phyloP scores from a whole-genome alignment of 352 stramenopile species.

The Peronosclerospora sorghi region DNA sequence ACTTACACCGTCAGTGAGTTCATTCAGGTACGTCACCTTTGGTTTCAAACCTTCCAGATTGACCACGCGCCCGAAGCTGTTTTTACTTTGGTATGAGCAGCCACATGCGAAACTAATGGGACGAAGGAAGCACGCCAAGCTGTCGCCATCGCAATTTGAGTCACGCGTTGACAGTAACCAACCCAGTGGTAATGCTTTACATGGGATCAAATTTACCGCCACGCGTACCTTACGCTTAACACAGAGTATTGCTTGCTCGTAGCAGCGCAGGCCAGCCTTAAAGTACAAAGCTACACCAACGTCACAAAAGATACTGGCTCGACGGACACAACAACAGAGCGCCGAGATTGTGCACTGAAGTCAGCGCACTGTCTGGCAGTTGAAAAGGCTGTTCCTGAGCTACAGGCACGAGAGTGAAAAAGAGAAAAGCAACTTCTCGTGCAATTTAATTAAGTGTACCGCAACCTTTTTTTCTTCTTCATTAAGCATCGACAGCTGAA shows the following conservation, averaged over 20 bases:
- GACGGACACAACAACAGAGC: slow-evolving; percentile 27
- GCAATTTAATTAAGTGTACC: no score
- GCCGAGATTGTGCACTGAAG: slow-evolving; percentile 40
- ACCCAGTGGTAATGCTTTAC: no score
- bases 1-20: slow-evolving; percentile 30
- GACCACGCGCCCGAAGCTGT: slow-evolving; percentile 19
- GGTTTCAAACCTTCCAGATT: slow-evolving; percentile 44
- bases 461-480: no score
- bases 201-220: no score
- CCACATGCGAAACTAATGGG: slow-evolving; percentile 7
- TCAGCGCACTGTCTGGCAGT: no score
- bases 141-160: slow-evolving; percentile 8
- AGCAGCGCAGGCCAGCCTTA: slow-evolving; percentile 22
- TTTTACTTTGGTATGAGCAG: slow-evolving; percentile 19
- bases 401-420: no score
- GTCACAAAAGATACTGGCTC: slow-evolving; percentile 12
- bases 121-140: slow-evolving; percentile 7
- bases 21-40: slow-evolving; percentile 36
- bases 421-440: no score
- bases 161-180: no score
- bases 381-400: no score
- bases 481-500: no score
- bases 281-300: slow-evolving; percentile 20
- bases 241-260: slow-evolving; percentile 12
- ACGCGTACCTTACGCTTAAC: no score